Conservation (phyloP, 78 protist species). For the Isochrysis galbana region DNA sequence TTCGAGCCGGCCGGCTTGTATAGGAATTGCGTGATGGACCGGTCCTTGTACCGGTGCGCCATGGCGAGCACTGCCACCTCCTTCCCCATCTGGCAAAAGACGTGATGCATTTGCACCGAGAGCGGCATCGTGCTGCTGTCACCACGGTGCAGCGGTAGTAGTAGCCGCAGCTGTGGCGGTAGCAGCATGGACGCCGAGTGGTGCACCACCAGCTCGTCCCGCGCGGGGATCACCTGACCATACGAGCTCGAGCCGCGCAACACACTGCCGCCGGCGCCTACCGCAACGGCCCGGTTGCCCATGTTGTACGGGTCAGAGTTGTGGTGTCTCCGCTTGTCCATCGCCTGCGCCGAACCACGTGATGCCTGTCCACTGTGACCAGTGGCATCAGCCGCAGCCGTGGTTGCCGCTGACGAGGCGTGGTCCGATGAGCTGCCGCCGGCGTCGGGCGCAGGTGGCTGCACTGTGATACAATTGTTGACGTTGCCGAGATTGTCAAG, state of each 20-base stretch:
- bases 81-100: background rate
- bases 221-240: background rate
- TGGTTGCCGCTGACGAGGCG: background rate
- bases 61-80: background rate
- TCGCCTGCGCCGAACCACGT: too few species aligned
- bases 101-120: background rate
- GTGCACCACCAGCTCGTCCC: constrained; percentile 4
- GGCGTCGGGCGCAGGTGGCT: too few species aligned
- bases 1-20: constrained; percentile 9
- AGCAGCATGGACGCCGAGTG: constrained; percentile 17
- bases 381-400: background rate
- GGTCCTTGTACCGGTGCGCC: background rate
- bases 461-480: constrained; percentile 13
- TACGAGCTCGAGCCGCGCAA: background rate
- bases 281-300: too few species aligned
- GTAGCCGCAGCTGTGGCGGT: constrained; percentile 22
- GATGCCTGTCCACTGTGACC: background rate
- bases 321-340: too few species aligned
- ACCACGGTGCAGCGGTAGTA: background rate
- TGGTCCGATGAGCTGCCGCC: background rate
- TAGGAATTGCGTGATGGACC: background rate
- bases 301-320: background rate
- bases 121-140: background rate
- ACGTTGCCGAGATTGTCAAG: constrained; percentile 46
- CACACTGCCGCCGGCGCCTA: too few species aligned